Evolutionary conservation across 1,139 yeast genomes (phyloP), one percentile per base, ranked within the genome.

Genomic region (Chernovozyma sophiae-reginae): DNA sequence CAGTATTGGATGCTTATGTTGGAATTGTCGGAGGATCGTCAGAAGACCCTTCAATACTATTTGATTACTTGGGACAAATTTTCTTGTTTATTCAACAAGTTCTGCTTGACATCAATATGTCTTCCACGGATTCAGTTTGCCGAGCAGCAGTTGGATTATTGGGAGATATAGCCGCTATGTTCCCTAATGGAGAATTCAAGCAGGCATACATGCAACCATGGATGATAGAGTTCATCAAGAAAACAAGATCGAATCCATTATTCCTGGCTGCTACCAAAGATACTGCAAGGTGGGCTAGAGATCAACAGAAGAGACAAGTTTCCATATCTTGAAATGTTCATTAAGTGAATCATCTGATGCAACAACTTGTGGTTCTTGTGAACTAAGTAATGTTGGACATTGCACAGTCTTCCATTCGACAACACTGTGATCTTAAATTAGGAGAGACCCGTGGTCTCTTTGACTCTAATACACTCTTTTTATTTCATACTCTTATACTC

Each of bases 211-310:
- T 64, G 23, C 86, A 81, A 63, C 77, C 71, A 3, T 87, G 96
- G 96, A 79, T 90, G 27, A 68, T 83, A 8, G 83, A 80, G 19
- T 76, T 86, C 52, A 82, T 90, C 56, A 83, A 79, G 58, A 76
- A 73, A 53, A 86, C 95, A 14, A 75, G 90, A 57, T 55, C 76
- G 34, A 82, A 80, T 55, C 72, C 74, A 42, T 51, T 67, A 27
- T 86, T 81, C 54, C 70, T 79, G 32, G 75, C 74, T 45, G 67
- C 74, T 40, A 87, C 97, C 10, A 79, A 77, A 56, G 94, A 85
- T 53, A 86, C 96, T 20, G 97, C 97, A 13, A 79, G 90, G 63
- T 92, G 97, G 97, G 97, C 97, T 11, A 78, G 95, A 50, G 96
- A 86, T 51, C 96, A 81, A 62, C 89, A 81, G 56, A 81, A 79